Conservation (phyloP, 306 rosid species). For the Ammopiptanthus mongolicus region DNA sequence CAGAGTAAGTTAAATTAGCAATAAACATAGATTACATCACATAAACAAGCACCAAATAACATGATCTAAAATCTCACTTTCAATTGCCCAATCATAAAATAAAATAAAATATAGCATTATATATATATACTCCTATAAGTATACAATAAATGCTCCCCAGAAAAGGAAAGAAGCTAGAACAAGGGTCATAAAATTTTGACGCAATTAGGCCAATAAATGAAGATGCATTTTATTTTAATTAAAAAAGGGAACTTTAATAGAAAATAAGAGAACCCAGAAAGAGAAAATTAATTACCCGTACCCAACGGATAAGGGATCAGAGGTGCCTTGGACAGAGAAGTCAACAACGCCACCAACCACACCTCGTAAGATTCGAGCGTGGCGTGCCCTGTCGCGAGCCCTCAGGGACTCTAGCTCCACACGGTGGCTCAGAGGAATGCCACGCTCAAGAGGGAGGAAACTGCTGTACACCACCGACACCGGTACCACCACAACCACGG, state of each 20-base stretch:
- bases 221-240: background rate
- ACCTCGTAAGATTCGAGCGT: slow-evolving; percentile 63
- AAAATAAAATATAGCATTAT: background rate
- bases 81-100: background rate
- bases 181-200: background rate
- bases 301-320: slow-evolving; percentile 76
- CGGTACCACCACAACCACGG: slow-evolving; percentile 14
- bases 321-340: slow-evolving; percentile 73
- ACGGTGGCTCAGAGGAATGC: slow-evolving; percentile 42
- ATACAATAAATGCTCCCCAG: background rate
- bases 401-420: slow-evolving; percentile 51
- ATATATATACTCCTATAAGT: background rate
- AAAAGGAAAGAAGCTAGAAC: background rate
- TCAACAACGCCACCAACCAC: slow-evolving; percentile 57
- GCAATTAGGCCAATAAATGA: slow-evolving; percentile 17
- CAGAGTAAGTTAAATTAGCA: background rate
- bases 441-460: slow-evolving; percentile 57
- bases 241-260: background rate
- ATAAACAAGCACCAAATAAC: background rate
- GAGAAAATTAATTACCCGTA: slow-evolving; percentile 33
- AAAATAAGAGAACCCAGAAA: slow-evolving; percentile 16
- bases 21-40: background rate
- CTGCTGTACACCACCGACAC: slow-evolving; percentile 39
- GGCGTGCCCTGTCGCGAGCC: slow-evolving; percentile 68
- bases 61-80: background rate